Percentiles rank a stretch among this genome's conserved stretches.
These are phyloP conservation scores for Theobroma grandiflorum DNA, from an alignment of 441 rosid species.

Conservation along the genomic window DNA sequence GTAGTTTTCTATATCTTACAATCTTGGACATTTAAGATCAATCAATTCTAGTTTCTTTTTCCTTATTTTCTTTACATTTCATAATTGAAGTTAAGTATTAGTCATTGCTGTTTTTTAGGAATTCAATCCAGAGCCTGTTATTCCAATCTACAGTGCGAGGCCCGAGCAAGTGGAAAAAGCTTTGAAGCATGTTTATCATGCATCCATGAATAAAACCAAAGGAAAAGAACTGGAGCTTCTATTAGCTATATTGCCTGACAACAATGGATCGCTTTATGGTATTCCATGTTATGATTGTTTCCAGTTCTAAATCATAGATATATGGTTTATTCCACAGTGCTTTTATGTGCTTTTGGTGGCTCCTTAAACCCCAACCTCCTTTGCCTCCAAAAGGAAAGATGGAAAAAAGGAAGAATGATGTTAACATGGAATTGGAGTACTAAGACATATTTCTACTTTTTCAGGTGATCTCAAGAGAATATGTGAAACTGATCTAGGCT, in stretches of 20 bases:
- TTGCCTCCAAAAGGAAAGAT: background rate
- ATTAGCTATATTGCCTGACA: conserved; percentile 91
- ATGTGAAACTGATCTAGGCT: conserved; percentile 91
- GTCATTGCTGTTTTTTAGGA: conserved; percentile 53
- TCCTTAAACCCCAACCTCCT: conserved; percentile 2
- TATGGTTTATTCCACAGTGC: background rate
- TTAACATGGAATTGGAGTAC: conserved; percentile 4
- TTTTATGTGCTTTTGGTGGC: background rate
- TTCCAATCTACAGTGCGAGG: conserved; percentile 82
- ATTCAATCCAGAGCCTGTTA: conserved; percentile 88
- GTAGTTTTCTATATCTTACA: conserved; percentile 43
- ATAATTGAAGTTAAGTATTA: background rate
- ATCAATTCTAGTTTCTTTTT: background rate
- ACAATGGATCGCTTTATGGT: conserved; percentile 96
- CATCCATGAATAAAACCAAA: conserved; percentile 82
- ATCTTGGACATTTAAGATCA: conserved; percentile 12
- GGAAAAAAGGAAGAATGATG: background rate
- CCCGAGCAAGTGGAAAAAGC: conserved; percentile 99
- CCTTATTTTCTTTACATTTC: background rate
- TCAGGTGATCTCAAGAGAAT: conserved; percentile 91
- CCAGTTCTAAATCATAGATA: background rate
- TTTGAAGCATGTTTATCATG: conserved; percentile 83
- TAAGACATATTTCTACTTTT: conserved; percentile 3
- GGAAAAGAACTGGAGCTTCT: conserved; percentile 97
- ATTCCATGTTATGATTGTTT: conserved; percentile 29